Conservation (phyloP, 2,329 filamentous ascomycete genomes). For the Myriosclerotinia duriaeana region DNA sequence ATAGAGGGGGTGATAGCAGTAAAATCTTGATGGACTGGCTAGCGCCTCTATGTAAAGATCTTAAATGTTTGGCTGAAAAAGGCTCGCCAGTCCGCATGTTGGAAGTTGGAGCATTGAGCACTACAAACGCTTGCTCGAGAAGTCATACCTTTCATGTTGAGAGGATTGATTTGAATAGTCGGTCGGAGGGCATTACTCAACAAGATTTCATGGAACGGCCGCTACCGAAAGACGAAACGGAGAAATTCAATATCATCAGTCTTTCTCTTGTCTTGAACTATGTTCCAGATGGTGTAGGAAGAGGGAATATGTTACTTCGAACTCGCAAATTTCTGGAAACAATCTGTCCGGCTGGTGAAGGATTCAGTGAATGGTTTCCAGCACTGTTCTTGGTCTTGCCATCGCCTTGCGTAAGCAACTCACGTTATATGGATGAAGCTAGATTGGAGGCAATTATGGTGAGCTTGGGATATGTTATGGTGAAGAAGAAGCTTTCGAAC, state of each 20-base stretch:
- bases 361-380: constrained; percentile 51
- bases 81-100: constrained; percentile 61
- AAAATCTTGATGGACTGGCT: constrained; percentile 65
- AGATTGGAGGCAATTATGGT: constrained; percentile 72
- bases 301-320: constrained; percentile 82
- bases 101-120: constrained; percentile 86
- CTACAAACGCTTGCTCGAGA: constrained; percentile 77
- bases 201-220: constrained; percentile 94
- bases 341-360: constrained; percentile 30
- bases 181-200: constrained; percentile 74
- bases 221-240: constrained; percentile 58
- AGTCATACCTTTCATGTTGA: constrained; percentile 70
- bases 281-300: constrained; percentile 70
- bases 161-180: constrained; percentile 88
- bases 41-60: constrained; percentile 40
- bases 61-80: constrained; percentile 32
- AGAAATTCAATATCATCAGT: constrained; percentile 85
- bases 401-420: constrained; percentile 83
- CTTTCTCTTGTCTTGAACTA: constrained; percentile 93
- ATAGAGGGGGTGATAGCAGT: constrained; percentile 67
- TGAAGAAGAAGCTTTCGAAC: constrained; percentile 69
- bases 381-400: constrained; percentile 87
- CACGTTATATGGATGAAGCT: constrained; percentile 77
- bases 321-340: constrained; percentile 67
- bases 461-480: constrained; percentile 68